These are phyloP conservation scores for Neobulgaria alba DNA, from an alignment of 2,329 filamentous ascomycete genomes.

Conservation along the genomic window DNA sequence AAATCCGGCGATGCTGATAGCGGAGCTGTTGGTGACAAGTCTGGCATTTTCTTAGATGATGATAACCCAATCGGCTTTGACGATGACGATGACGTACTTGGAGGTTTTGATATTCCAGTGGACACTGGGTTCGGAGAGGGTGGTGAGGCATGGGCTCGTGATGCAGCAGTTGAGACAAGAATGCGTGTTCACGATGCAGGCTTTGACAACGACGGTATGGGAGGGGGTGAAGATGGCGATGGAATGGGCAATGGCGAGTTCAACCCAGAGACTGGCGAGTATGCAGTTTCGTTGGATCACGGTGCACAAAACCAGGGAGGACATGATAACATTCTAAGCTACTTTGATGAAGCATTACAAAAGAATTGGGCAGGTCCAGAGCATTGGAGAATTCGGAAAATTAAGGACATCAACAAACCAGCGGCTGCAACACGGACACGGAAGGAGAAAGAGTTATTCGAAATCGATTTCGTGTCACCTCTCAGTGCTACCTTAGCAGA, in stretches of 20 bases:
- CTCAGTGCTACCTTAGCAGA: conserved; percentile 65
- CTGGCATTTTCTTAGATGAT: conserved; percentile 77
- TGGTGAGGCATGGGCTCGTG: conserved; percentile 88
- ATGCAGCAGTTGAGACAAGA: conserved; percentile 79
- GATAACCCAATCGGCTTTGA: conserved; percentile 78
- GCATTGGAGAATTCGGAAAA: conserved; percentile 93
- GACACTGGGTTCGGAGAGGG: conserved; percentile 90
- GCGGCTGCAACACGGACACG: conserved; percentile 53
- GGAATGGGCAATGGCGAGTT: conserved; percentile 43
- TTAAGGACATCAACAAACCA: conserved; percentile 69
- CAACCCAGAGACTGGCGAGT: conserved; percentile 61
- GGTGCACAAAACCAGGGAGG: conserved; percentile 53
- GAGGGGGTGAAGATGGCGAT: conserved; percentile 41
- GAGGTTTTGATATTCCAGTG: conserved; percentile 56
- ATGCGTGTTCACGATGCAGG: conserved; percentile 67
- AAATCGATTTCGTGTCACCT: conserved; percentile 79
- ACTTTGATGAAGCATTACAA: conserved; percentile 91
- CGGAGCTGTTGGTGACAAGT: conserved; percentile 52
- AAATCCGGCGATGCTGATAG: conserved; percentile 39
- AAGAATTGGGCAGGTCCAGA: conserved; percentile 99
- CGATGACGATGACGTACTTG: conserved; percentile 62
- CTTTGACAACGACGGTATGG: conserved; percentile 43
- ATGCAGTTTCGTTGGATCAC: conserved; percentile 70
- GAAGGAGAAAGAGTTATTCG: conserved; percentile 94
- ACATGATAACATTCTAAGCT: conserved; percentile 93